These are phyloP conservation scores for Apium graveolens DNA, from an alignment of 129 eudicot genomes.

Conservation along the genomic window DNA sequence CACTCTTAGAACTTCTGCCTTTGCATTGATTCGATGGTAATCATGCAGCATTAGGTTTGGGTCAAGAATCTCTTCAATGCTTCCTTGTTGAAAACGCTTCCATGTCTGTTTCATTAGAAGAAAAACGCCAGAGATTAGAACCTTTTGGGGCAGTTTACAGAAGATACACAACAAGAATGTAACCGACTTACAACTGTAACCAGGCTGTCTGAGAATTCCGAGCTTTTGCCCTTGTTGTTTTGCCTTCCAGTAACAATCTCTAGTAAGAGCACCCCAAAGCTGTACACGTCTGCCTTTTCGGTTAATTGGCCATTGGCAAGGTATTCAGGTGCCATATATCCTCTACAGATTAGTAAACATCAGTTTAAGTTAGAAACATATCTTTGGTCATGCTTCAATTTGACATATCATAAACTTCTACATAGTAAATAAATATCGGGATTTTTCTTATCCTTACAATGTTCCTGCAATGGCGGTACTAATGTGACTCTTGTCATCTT, in stretches of 20 bases:
- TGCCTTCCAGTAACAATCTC: slow-evolving; percentile 74
- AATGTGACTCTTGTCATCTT: slow-evolving; percentile 82
- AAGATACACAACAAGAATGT: background rate
- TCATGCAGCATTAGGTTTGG: slow-evolving; percentile 49
- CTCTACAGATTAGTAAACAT: slow-evolving; percentile 23
- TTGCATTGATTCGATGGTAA: slow-evolving; percentile 17
- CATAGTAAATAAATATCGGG: background rate
- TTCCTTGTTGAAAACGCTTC: slow-evolving; percentile 64
- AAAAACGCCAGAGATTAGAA: background rate
- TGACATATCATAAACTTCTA: background rate
- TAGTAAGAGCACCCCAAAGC: slow-evolving; percentile 59
- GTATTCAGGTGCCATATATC: slow-evolving; percentile 81
- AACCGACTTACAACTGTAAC: slow-evolving; percentile 32
- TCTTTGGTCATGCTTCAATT: background rate
- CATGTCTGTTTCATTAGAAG: slow-evolving; percentile 45
- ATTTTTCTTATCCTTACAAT: too few species aligned
- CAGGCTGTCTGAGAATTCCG: slow-evolving; percentile 50
- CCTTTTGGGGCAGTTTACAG: background rate
- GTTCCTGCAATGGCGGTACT: slow-evolving; percentile 91
- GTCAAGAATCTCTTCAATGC: slow-evolving; percentile 57
- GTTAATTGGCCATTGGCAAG: slow-evolving; percentile 68
- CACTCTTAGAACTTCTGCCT: slow-evolving; percentile 36
- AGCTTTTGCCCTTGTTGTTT: slow-evolving; percentile 39
- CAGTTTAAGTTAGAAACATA: background rate
- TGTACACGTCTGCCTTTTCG: slow-evolving; percentile 70